A percentile compares a stretch with the other conserved stretches of the same genome.
Evolutionary conservation across 371 early-diverging fungal genomes (phyloP).

Genomic region (Saksenaea oblongispora): DNA sequence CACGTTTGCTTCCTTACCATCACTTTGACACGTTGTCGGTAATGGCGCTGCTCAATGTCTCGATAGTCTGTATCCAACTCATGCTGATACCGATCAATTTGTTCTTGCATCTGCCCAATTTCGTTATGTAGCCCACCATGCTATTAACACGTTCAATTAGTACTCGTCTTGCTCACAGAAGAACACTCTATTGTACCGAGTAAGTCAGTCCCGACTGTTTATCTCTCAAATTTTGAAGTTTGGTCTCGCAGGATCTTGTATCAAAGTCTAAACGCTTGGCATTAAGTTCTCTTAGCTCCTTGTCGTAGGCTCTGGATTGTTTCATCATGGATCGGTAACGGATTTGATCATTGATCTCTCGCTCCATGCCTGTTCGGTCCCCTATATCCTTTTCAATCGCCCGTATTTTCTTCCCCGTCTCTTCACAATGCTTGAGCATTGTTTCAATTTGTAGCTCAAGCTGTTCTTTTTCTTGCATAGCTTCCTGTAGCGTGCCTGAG

Average conservation of each 20-base stretch:
- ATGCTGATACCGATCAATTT: slow-evolving; percentile 52
- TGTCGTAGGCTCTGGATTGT: slow-evolving; percentile 35
- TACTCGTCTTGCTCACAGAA: neutral
- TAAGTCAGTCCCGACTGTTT: slow-evolving; percentile 51
- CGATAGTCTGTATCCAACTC: slow-evolving; percentile 80
- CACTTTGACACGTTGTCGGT: slow-evolving; percentile 65
- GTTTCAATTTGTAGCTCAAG: slow-evolving; percentile 20
- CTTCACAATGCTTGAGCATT: neutral
- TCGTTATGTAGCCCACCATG: slow-evolving; percentile 83
- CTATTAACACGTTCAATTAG: slow-evolving; percentile 33
- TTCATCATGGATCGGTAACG: slow-evolving; percentile 50
- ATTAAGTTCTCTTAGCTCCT: slow-evolving; percentile 28
- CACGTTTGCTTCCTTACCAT: slow-evolving; percentile 42
- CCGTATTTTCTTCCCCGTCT: slow-evolving; percentile 24
- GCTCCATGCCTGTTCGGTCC: slow-evolving; percentile 50
- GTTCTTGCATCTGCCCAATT: slow-evolving; percentile 81
- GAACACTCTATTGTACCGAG: slow-evolving; percentile 39
- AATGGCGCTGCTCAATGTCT: slow-evolving; percentile 72
- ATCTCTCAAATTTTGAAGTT: slow-evolving; percentile 36
- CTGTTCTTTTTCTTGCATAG: slow-evolving; percentile 24
- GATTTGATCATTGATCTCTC: slow-evolving; percentile 71
- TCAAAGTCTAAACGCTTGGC: slow-evolving; percentile 31
- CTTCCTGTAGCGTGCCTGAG: slow-evolving; percentile 11
- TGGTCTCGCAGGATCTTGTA: slow-evolving; percentile 24
- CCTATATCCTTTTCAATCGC: slow-evolving; percentile 49